A percentile compares a stretch with the other conserved stretches of the same genome.
Evolutionary conservation across 2,329 filamentous ascomycete species (phyloP).

Genomic region (Purpureocillium takamizusanense): DNA sequence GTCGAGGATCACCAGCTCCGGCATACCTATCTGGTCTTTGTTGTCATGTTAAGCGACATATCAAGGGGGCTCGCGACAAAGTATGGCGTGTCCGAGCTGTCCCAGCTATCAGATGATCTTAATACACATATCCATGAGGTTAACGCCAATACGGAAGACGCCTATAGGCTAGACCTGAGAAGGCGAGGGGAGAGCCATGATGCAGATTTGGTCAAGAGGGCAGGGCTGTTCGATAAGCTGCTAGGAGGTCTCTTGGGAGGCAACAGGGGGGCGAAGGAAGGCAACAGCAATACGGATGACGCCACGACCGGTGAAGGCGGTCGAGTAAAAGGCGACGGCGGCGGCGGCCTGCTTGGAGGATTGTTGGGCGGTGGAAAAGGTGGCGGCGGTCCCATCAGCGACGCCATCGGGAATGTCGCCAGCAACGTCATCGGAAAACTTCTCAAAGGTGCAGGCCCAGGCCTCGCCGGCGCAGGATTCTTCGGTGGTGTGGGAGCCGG

Average conservation of each 20-base stretch:
- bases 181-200: neutral
- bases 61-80: conserved; percentile 5
- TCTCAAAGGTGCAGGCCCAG: conserved; percentile 2
- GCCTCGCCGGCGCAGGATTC: conserved; percentile 9
- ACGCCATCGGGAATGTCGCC: conserved; percentile 3
- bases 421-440: conserved; percentile 1
- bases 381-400: neutral
- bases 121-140: conserved; percentile 6
- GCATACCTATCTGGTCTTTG: conserved; percentile 7
- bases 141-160: conserved; percentile 6
- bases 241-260: neutral
- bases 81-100: conserved; percentile 6
- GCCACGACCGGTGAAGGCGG: too few species aligned
- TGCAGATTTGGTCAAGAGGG: neutral
- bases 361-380: neutral
- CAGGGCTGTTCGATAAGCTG: neutral
- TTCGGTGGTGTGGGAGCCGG: conserved; percentile 16
- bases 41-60: conserved; percentile 8
- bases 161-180: conserved; percentile 4
- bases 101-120: conserved; percentile 6
- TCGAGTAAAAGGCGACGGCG: too few species aligned
- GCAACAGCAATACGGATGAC: too few species aligned
- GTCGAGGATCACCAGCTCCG: conserved; percentile 4
- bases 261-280: neutral
- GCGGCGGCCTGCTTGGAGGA: too few species aligned